Percentiles rank a stretch among this genome's conserved stretches.
These are phyloP conservation scores for Piedraia hortae DNA, from an alignment of 2,329 filamentous ascomycete genomes.

Conservation along the genomic window DNA sequence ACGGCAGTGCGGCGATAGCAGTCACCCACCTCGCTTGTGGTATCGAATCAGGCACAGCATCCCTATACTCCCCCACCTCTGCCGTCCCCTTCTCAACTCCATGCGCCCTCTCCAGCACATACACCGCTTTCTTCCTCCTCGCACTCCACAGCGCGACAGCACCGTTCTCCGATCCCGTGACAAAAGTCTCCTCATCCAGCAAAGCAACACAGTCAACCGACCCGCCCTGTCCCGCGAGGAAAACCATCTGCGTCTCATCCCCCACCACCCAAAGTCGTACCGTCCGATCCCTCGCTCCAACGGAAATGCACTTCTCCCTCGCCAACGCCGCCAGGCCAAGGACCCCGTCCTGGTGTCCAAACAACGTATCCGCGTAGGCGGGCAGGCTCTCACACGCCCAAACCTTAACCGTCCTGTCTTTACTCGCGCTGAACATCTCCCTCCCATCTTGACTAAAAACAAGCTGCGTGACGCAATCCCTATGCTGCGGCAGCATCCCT, in stretches of 20 bases:
- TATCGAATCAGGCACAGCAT: constrained; percentile 30
- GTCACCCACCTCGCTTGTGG: constrained; percentile 58
- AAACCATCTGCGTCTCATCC: constrained; percentile 85
- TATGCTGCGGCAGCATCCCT: constrained; percentile 66
- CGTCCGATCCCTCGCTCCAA: constrained; percentile 72
- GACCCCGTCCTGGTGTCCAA: constrained; percentile 82
- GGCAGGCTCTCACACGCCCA: constrained; percentile 78
- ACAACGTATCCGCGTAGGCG: constrained; percentile 88
- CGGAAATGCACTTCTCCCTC: constrained; percentile 70
- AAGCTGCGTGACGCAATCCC: constrained; percentile 61
- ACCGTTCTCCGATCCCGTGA: constrained; percentile 84
- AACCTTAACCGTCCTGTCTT: constrained; percentile 80
- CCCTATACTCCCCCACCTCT: constrained; percentile 36
- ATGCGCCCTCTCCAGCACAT: constrained; percentile 54
- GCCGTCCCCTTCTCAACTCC: constrained; percentile 49
- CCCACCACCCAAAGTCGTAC: constrained; percentile 87
- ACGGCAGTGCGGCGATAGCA: constrained; percentile 60
- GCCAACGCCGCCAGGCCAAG: constrained; percentile 59
- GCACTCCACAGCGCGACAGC: constrained; percentile 64
- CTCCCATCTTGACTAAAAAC: constrained; percentile 50
- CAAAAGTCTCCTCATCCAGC: constrained; percentile 65
- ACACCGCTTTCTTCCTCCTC: constrained; percentile 83
- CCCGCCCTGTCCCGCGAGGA: constrained; percentile 62
- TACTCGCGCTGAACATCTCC: constrained; percentile 72
- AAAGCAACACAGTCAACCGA: constrained; percentile 81